Base-by-base conservation (phyloP, 73 alveolate species). In the Blepharisma stoltei region DNA sequence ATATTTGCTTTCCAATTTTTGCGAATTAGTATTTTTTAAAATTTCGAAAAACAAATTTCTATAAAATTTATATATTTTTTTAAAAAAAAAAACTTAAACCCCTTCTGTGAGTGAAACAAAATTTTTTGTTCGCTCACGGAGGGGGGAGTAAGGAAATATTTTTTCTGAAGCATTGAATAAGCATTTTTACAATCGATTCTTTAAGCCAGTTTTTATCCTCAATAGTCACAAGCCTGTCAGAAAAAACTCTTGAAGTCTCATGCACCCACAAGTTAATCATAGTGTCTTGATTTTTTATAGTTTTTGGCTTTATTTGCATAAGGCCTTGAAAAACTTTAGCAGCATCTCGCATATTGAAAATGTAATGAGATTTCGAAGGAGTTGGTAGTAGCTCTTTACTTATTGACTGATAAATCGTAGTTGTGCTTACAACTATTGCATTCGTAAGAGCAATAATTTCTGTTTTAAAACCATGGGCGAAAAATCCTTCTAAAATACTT, bases 341-440 rank as follows among this genome's bases (percentile, higher is more conserved):
- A 77, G 96, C 90, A 87, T 97, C 99, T 87, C 99, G 92, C 71
- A 97, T 87, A 73, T 97, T 97, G 96, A 96, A 97, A 49, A 99
- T 97, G 86, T 97, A 97, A 83, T 97, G 99, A 70, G 97, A 95
- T 83, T 97, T 97, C 41, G 99, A 92, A 11, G 99, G 99, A 0
- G 99, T 97, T 11, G 99, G 99, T 49, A 96, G 86, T 88, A 97
- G 90, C 82, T 97, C 97, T 78, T 87, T 91, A 49, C 94, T 91
- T 43, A 96, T 94, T 77, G 90, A 92, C 77, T 88, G 86, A 87
- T 96, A 97, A 54, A 97, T 90, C 23, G 93, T 96, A n/a, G 96
- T 95, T 41, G 98, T 89, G 67, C 55, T 6, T 47, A 48, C 76
- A 75, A 86, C 6, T 78, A 70, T 54, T 81, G 83, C 21, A 84